These are phyloP conservation scores for Trichoderma arundinaceum DNA, from an alignment of 2,329 filamentous ascomycete species.

Conservation along the genomic window DNA sequence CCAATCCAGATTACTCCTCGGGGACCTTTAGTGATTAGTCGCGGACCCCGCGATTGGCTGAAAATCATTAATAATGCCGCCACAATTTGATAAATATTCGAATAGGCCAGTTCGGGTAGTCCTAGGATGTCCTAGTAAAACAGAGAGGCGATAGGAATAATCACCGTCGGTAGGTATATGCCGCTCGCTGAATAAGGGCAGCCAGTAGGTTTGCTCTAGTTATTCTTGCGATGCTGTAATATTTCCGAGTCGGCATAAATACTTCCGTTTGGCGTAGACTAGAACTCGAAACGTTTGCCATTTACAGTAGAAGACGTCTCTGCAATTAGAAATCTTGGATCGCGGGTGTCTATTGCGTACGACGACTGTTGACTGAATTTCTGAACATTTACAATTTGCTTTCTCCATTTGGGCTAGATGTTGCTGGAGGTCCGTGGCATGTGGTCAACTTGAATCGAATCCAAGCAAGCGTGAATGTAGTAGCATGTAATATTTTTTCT, in stretches of 20 bases:
- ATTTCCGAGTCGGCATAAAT: constrained; percentile 1
- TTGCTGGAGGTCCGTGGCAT: too few relatives aligned
- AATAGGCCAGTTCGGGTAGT: background rate
- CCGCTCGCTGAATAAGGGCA: background rate
- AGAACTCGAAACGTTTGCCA: background rate
- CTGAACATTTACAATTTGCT: too few relatives aligned
- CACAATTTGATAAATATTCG: background rate
- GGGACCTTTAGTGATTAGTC: constrained; percentile 1
- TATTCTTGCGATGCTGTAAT: constrained; percentile 2
- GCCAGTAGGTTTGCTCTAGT: background rate
- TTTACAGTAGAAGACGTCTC: background rate
- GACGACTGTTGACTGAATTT: too few relatives aligned
- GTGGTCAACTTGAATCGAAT: too few relatives aligned
- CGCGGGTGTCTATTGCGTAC: background rate
- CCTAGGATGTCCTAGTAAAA: background rate
- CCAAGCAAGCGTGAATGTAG: too few relatives aligned
- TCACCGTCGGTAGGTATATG: background rate
- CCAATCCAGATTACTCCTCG: constrained; percentile 3
- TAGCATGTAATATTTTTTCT: too few relatives aligned
- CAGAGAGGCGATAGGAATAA: background rate
- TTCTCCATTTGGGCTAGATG: too few relatives aligned
- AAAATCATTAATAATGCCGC: background rate
- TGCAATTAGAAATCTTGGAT: background rate
- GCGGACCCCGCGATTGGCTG: background rate
- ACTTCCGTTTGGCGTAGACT: background rate